These are phyloP conservation scores for Pseudogymnoascus sp. DNA, from an alignment of 2,329 filamentous ascomycete species.

Conservation along the genomic window DNA sequence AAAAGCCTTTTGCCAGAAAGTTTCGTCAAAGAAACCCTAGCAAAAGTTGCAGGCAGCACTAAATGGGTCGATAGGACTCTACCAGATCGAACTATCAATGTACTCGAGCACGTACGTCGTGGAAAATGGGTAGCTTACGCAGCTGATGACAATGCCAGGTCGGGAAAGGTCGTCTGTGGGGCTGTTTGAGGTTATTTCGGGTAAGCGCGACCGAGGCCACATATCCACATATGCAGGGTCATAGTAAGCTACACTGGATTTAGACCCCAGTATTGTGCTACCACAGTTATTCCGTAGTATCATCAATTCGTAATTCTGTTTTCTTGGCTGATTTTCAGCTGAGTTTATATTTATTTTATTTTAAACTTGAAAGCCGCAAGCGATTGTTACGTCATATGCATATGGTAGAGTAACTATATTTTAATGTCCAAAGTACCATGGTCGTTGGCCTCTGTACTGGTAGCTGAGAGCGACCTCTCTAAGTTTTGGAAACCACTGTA, in stretches of 20 bases:
- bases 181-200: neutral
- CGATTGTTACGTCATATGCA: neutral
- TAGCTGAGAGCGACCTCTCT: neutral
- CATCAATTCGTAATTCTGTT: too few relatives aligned
- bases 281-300: neutral
- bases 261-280: neutral
- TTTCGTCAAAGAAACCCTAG: neutral
- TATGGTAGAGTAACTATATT: neutral
- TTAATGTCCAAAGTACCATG: neutral
- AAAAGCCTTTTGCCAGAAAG: neutral
- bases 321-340: neutral
- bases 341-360: neutral
- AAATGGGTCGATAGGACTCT: neutral
- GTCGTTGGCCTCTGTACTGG: neutral
- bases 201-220: neutral
- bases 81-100: neutral
- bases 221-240: slow-evolving; percentile 1
- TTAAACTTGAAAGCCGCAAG: neutral
- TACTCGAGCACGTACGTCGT: neutral
- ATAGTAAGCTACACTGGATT: neutral
- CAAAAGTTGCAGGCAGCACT: neutral
- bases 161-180: neutral
- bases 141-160: neutral
- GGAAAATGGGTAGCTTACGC: neutral
- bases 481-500: neutral